Conservation (phyloP, 345 rosid genomes). For the Salix koriyanagi region DNA sequence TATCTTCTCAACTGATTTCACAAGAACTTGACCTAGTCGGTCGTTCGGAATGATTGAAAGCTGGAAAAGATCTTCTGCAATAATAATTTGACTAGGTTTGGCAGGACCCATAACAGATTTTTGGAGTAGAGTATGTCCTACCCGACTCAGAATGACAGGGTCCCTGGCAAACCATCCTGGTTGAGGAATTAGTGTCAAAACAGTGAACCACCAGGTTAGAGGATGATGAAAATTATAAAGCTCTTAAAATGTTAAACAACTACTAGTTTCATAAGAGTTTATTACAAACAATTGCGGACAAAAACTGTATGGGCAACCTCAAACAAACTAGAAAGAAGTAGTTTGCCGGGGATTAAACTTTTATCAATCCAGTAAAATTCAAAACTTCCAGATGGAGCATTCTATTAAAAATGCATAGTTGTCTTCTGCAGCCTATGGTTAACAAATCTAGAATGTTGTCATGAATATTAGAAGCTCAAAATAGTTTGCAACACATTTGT, state of each 20-base stretch:
- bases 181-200: slow-evolving; percentile 11
- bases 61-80: slow-evolving; percentile 70
- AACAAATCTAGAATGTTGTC: not conserved
- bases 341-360: not conserved
- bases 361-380: not conserved
- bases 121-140: slow-evolving; percentile 60
- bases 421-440: not conserved
- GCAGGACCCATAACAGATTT: slow-evolving; percentile 27
- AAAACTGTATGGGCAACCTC: not conserved
- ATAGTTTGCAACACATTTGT: not conserved
- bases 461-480: not conserved
- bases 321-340: not conserved
- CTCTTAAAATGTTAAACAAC: not conserved
- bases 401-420: not conserved
- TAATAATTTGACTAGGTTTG: slow-evolving; percentile 47
- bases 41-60: slow-evolving; percentile 57
- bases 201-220: not conserved
- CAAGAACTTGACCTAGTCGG: slow-evolving; percentile 43
- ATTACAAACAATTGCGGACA: not conserved
- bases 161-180: slow-evolving; percentile 94
- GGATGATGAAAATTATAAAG: not conserved
- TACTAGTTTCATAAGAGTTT: not conserved
- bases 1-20: slow-evolving; percentile 50
- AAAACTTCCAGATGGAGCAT: not conserved
- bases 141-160: slow-evolving; percentile 52